Conservation (phyloP, 1,139 yeast species). For the Schizosaccharomyces versatilis region DNA sequence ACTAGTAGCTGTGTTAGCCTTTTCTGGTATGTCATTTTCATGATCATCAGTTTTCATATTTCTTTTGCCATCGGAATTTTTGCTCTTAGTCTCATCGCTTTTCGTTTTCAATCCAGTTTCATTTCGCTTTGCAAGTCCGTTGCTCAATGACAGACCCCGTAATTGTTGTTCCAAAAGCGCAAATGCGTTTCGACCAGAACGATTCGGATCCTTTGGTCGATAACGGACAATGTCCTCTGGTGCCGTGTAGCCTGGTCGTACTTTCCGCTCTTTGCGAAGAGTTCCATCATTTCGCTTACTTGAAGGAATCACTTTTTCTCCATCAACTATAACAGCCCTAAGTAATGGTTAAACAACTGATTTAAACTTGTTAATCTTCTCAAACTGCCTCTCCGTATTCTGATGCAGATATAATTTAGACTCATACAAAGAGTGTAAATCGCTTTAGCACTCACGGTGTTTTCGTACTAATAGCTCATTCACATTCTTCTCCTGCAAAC, state of each 20-base stretch:
- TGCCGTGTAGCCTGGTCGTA: neutral
- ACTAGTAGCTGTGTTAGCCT: no score
- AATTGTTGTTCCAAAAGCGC: neutral
- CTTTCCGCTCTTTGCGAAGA: neutral
- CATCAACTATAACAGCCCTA: neutral
- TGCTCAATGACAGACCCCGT: neutral
- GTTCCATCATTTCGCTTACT: constrained; percentile 1
- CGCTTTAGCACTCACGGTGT: neutral
- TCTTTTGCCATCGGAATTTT: no score
- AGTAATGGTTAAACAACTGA: neutral
- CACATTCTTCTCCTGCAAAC: neutral
- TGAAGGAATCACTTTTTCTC: neutral
- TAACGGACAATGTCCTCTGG: neutral
- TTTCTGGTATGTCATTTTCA: no score
- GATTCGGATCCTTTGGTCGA: neutral
- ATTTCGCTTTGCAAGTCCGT: neutral
- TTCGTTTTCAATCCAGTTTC: no score
- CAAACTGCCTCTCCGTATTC: neutral
- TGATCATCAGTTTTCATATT: no score
- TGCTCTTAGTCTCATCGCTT: no score
- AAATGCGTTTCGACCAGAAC: neutral
- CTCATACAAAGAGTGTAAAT: neutral
- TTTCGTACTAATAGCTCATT: neutral
- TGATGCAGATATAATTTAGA: neutral
- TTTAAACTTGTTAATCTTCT: no score